These are phyloP conservation scores for Penicillium arizonense DNA, from an alignment of 495 filamentous ascomycete genomes.

Conservation along the genomic window DNA sequence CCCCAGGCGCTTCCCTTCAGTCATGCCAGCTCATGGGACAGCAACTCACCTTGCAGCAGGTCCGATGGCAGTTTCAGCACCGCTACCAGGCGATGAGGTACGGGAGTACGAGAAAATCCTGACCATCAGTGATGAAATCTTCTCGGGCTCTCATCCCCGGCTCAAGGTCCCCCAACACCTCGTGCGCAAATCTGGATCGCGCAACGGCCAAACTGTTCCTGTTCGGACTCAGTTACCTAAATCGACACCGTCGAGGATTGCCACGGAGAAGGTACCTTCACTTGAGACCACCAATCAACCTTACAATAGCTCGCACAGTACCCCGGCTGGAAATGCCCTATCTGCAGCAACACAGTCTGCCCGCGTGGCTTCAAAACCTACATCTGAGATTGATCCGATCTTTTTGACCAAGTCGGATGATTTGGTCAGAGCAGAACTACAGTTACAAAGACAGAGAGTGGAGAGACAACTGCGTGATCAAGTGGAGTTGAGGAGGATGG, in stretches of 20 bases:
- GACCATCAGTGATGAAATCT: conserved; percentile 71
- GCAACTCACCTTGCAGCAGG: conserved; percentile 37
- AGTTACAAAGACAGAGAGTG: conserved; percentile 74
- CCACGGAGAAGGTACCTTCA: conserved; percentile 31
- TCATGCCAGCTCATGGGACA: conserved; percentile 38
- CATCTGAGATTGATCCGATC: conserved; percentile 68
- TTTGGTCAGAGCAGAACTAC: conserved; percentile 76
- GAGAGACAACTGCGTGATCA: conserved; percentile 77
- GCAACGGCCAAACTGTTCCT: conserved; percentile 26
- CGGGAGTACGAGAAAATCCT: conserved; percentile 72
- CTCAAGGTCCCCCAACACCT: conserved; percentile 65
- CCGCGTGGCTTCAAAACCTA: conserved; percentile 38
- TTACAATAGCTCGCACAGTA: conserved; percentile 29
- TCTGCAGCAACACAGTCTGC: conserved; percentile 30
- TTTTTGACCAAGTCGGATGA: conserved; percentile 82
- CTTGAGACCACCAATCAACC: conserved; percentile 23
- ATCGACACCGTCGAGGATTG: conserved; percentile 19
- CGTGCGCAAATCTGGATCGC: conserved; percentile 47
- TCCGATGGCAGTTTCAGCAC: conserved; percentile 28
- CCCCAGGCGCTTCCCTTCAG: conserved; percentile 14
- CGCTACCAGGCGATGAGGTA: conserved; percentile 31
- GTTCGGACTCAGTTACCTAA: conserved; percentile 22
- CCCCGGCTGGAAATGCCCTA: conserved; percentile 26
- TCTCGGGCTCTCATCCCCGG: conserved; percentile 70
- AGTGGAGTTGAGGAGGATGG: conserved; percentile 61